Conservation (phyloP, 352 stramenopile species). For the Globisporangium cylindrosporum region DNA sequence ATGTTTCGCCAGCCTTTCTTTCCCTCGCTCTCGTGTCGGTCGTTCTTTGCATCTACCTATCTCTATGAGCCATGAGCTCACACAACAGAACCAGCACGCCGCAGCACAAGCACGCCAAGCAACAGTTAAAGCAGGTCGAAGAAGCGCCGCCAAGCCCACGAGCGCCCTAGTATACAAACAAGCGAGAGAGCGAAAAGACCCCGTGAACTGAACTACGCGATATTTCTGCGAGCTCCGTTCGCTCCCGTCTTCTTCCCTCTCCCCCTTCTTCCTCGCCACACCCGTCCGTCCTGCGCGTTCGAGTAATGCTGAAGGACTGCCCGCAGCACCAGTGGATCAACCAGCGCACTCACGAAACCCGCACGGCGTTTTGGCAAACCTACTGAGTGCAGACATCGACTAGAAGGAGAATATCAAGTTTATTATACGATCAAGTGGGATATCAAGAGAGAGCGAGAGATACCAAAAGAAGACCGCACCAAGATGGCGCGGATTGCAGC, state of each 20-base stretch:
- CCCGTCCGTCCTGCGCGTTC: background rate
- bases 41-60: background rate
- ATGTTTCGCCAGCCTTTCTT: background rate
- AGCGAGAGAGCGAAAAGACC: conserved; percentile 7
- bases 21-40: background rate
- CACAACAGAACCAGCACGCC: background rate
- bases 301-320: conserved; percentile 85
- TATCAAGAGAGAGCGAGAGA: conserved; percentile 3
- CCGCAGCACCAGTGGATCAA: conserved; percentile 90
- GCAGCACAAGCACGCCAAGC: background rate
- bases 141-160: background rate
- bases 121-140: background rate
- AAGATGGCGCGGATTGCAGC: conserved; percentile 10
- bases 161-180: background rate
- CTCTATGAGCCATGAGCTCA: background rate
- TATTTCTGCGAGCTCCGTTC: background rate
- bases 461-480: background rate
- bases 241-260: background rate
- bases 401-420: conserved; percentile 1
- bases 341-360: conserved; percentile 86
- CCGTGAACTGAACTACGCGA: background rate
- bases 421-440: background rate
- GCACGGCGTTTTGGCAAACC: conserved; percentile 61
- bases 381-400: conserved; percentile 32
- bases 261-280: conserved; percentile 3